Percentiles rank a stretch among this genome's conserved stretches.
These are phyloP conservation scores for Aspergillus conjunctus DNA, from an alignment of 495 filamentous ascomycete genomes.

Conservation along the genomic window DNA sequence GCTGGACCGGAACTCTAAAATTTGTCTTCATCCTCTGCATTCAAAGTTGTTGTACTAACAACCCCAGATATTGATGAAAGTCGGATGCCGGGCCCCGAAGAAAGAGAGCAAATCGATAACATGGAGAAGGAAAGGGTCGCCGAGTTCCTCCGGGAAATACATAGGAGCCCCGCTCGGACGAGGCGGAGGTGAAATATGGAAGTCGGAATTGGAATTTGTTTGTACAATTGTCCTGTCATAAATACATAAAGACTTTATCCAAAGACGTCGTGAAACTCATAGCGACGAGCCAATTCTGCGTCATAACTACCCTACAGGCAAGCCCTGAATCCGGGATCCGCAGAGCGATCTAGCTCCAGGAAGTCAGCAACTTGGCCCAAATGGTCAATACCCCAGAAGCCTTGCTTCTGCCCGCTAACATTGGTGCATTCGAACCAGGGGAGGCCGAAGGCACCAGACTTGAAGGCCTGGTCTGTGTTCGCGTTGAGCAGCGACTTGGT, in stretches of 20 bases:
- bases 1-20: neutral
- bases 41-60: neutral
- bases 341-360: conserved; percentile 53
- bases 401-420: conserved; percentile 57
- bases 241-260: neutral
- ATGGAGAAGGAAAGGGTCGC: conserved; percentile 35
- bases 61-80: neutral
- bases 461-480: conserved; percentile 62
- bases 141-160: conserved; percentile 37
- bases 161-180: conserved; percentile 27
- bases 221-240: neutral
- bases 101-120: conserved; percentile 29
- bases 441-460: conserved; percentile 67
- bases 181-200: conserved; percentile 12
- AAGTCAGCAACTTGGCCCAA: conserved; percentile 64
- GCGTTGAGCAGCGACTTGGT: conserved; percentile 54
- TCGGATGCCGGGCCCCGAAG: neutral
- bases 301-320: conserved; percentile 23
- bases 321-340: conserved; percentile 36
- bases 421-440: conserved; percentile 73
- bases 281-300: neutral
- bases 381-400: conserved; percentile 73
- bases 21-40: neutral
- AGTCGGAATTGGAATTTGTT: conserved; percentile 2
- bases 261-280: neutral